These are phyloP conservation scores for Chalciporus sp. DNA, from an alignment of 1,284 basidiomycete species.

Conservation along the genomic window DNA sequence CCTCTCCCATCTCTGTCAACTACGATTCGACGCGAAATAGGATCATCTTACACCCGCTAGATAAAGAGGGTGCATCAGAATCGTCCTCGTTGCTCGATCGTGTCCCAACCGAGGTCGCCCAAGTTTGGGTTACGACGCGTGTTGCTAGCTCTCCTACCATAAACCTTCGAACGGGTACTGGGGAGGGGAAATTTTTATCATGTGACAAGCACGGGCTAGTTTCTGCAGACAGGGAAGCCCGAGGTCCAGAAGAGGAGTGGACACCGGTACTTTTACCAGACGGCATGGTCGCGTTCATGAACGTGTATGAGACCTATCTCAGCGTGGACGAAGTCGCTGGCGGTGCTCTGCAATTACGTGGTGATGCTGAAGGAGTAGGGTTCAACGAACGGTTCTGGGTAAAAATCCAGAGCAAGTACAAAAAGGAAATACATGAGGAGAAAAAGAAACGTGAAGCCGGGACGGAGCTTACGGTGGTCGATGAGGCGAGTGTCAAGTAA, in stretches of 20 bases:
- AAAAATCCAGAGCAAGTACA: conserved; percentile 89
- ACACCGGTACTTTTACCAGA: conserved; percentile 74
- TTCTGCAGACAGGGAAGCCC: conserved; percentile 78
- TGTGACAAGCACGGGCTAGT: conserved; percentile 83
- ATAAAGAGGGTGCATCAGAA: conserved; percentile 56
- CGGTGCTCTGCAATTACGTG: conserved; percentile 73
- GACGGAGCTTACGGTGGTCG: conserved; percentile 56
- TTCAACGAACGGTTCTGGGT: conserved; percentile 84
- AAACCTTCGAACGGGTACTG: conserved; percentile 81
- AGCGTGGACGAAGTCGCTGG: conserved; percentile 83
- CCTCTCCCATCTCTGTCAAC: conserved; percentile 71
- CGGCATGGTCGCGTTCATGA: conserved; percentile 83
- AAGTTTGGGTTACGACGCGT: conserved; percentile 86
- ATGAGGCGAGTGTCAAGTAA: conserved; percentile 73
- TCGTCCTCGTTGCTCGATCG: conserved; percentile 55
- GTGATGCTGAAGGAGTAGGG: conserved; percentile 81
- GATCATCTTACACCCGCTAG: conserved; percentile 62
- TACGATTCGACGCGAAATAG: conserved; percentile 78
- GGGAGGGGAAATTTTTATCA: conserved; percentile 85
- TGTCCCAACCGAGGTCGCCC: conserved; percentile 75
- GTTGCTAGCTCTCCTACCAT: conserved; percentile 79
- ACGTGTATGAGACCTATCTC: conserved; percentile 84
- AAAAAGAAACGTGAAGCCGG: conserved; percentile 72
- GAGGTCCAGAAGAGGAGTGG: conserved; percentile 89
- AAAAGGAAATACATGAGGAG: conserved; percentile 82